Evolutionary conservation across 2,329 filamentous ascomycete genomes (phyloP), one percentile per base, ranked within the genome.

Genomic region (Metarhizium rileyi): DNA sequence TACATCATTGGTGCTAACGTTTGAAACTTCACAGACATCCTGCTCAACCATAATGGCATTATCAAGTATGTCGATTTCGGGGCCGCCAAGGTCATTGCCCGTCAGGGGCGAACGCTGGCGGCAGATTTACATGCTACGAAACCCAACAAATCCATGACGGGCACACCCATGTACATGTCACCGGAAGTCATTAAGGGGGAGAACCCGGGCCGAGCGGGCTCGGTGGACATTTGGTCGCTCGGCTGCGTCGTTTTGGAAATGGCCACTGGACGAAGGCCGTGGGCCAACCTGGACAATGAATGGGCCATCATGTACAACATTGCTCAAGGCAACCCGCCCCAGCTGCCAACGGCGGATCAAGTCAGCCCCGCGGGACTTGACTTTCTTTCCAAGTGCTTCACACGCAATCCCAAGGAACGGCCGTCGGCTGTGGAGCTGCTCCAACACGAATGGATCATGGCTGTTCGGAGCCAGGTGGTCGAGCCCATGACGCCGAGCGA

Each of bases 241-340:
- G 91, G 93, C 48, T 98, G 93, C 63, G 93, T 98, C 35, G 88
- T 98, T 56, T 79, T 96, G 40, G 93, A 98, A 68, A 97, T 98
- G 91, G 89, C 89, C 3, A 98, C 93, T 0, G 93, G 93, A 20
- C 81, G 90, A 54, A 83, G 91, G 16, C 93, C 93, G 1, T 98
- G 93, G 93, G 89, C 90, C 25, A 89, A 85, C 56, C 81, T 97
- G 44, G 93, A 98, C 71, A 98, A 98, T 64, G 93, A 98, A 68
- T 98, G 90, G 90, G 93, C 93, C 40, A 97, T 98, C 71, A 98
- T 98, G 93, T 98, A 96, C 77, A 97, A 97, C 72, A 98, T 98
- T 62, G 93, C 93, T 1, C 91, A 95, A 64, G 93, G 93, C 56
- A 95, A 96, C 60, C 87, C 90, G 45, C 93, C 93, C 5, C 85